Evolutionary conservation across 306 rosid genomes (phyloP), one percentile per base, ranked within the genome.

Genomic region (Mucuna pruriens): DNA sequence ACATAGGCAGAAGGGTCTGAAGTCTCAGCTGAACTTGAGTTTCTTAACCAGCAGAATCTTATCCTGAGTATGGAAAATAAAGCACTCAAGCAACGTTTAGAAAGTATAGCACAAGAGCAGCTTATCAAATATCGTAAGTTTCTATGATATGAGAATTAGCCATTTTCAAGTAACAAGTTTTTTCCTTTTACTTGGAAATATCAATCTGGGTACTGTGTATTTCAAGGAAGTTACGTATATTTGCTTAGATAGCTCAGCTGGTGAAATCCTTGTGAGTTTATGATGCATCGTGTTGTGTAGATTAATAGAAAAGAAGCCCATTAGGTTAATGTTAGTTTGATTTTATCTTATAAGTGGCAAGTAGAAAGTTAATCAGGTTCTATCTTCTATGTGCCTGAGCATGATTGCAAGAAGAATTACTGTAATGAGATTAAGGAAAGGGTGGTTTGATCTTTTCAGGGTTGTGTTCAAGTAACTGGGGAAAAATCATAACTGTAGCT

Each of bases 1-100:
- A 54, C 68, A 75, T 80, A 96, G 99, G 95, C 89, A 38, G 97
- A 96, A 89, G 99, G 99, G 80, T 83, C 97, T 84, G 98, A 89
- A 83, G 97, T 90, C 58, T 88, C 98, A 7, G 98, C 99, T 0
- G 99, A 93, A 87, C 94, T 93, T 66, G 97, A 96, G 69, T 96
- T 96, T 90, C 91, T 96, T 64, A 93, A 96, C 88, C 97, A 94
- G 88, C 99, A 90, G 88, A 89, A 85, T 86, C 90, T 96, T 78
- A 96, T 96, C 74, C 86, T 96, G 78, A 85, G 91, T 90, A 89
- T 96, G 99, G 99, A 96, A 84, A 96, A 96, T 90, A 96, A 93
- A 88, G 91, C 99, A 69, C 98, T 96, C 79, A 93, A 93, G 85
- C 98, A 96, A 69, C 98, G 99, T 57, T 84, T 96, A 82, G 99